Percentiles rank a stretch among this genome's conserved stretches.
Evolutionary conservation across 371 early-diverging fungal genomes (phyloP).

Genomic region (Mortierella sp.): DNA sequence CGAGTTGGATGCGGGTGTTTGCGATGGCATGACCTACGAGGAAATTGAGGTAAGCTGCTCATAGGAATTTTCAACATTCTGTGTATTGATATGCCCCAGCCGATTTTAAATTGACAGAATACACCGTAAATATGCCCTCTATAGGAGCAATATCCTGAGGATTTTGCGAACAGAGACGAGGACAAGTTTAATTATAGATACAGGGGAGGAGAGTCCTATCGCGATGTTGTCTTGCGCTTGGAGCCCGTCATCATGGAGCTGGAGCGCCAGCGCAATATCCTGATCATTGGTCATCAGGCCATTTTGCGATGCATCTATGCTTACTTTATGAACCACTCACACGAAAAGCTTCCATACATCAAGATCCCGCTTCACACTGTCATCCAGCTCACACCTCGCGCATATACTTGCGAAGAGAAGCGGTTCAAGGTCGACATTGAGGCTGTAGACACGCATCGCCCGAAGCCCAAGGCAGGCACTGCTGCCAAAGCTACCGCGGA

Average conservation of each 20-base stretch:
- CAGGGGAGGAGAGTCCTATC: slow-evolving; percentile 96
- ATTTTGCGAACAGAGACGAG: slow-evolving; percentile 89
- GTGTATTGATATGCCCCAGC: no score
- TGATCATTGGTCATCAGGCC: slow-evolving; percentile 96
- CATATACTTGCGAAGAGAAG: slow-evolving; percentile 94
- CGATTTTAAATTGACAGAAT: no score
- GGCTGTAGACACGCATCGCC: slow-evolving; percentile 89
- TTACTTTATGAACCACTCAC: slow-evolving; percentile 91
- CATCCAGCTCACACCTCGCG: slow-evolving; percentile 93
- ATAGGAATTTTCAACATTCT: no score
- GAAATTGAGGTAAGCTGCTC: slow-evolving; percentile 84
- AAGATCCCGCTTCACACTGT: slow-evolving; percentile 97
- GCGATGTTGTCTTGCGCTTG: slow-evolving; percentile 86
- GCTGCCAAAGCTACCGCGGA: slow-evolving; percentile 15
- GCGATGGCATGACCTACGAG: slow-evolving; percentile 98
- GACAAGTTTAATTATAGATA: slow-evolving; percentile 97
- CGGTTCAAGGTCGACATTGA: slow-evolving; percentile 86
- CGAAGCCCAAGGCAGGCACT: slow-evolving; percentile 58
- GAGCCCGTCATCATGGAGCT: slow-evolving; percentile 98
- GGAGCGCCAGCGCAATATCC: slow-evolving; percentile 94
- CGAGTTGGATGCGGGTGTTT: slow-evolving; percentile 96
- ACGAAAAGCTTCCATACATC: slow-evolving; percentile 94
- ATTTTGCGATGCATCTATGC: slow-evolving; percentile 94
- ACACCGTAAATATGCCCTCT: no score
- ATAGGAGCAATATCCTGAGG: slow-evolving; percentile 84